A percentile compares a stretch with the other conserved stretches of the same genome.
phyloP scores from a whole-genome alignment of 192 early-diverging fungal genomes.

The Phycomyces blakesleeanus region DNA sequence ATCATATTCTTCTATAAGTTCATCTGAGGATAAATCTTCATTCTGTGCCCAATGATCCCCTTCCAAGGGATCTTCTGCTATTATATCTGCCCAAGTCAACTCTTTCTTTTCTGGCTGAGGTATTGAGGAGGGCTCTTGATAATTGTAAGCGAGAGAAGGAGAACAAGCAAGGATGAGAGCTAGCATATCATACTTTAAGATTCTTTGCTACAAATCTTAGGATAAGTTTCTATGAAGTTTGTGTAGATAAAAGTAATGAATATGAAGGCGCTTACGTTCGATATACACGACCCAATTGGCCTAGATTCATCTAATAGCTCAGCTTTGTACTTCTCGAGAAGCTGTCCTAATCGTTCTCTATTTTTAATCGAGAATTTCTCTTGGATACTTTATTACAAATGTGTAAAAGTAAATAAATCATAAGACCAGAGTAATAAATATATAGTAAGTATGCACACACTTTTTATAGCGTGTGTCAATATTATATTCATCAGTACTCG shows the following conservation, averaged over 20 bases:
- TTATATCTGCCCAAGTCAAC: constrained; percentile 24
- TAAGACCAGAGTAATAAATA: not conserved
- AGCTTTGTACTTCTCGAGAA: not conserved
- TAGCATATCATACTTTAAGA: constrained; percentile 21
- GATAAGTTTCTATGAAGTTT: not conserved
- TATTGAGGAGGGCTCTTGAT: not conserved
- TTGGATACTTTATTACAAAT: constrained; percentile 6
- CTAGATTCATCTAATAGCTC: constrained; percentile 1
- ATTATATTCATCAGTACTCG: constrained; percentile 20
- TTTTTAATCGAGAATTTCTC: constrained; percentile 21
- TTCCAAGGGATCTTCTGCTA: constrained; percentile 34
- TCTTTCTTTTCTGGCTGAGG: not conserved
- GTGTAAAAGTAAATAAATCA: not conserved
- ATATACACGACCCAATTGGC: not conserved
- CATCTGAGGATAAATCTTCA: constrained; percentile 17
- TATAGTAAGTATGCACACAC: not conserved
- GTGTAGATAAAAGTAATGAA: not conserved
- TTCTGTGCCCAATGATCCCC: constrained; percentile 35
- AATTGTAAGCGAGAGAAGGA: not conserved
- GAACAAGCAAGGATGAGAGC: constrained; percentile 9
- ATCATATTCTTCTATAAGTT: constrained; percentile 22
- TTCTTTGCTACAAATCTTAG: not conserved
- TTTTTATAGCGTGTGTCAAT: constrained; percentile 12
- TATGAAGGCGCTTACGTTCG: not conserved
- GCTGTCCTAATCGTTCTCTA: constrained; percentile 3